phyloP scores from a whole-genome alignment of 768 basidiomycete genomes.

The Podaxis sp. region DNA sequence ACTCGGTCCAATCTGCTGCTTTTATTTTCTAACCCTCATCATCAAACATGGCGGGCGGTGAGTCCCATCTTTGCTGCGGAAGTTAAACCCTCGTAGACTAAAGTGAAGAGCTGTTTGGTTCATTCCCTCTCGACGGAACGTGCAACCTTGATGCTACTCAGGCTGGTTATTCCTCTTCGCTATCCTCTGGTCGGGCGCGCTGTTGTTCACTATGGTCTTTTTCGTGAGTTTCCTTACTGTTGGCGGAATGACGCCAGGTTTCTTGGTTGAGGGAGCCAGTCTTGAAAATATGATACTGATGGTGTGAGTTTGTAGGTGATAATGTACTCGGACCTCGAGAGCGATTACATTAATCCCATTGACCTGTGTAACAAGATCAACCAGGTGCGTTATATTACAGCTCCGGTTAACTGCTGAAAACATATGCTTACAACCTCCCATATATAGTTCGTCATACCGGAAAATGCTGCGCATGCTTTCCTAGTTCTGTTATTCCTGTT shows the following conservation, averaged over 20 bases:
- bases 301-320: conserved; percentile 68
- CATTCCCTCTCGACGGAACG: neutral
- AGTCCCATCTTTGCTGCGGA: neutral
- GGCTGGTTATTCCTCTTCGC: conserved; percentile 97
- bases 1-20: neutral
- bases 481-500: conserved; percentile 85
- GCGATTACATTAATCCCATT: conserved; percentile 99
- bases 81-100: neutral
- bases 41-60: conserved; percentile 12
- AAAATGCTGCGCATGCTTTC: conserved; percentile 93
- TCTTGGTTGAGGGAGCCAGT: neutral
- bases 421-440: conserved; percentile 1
- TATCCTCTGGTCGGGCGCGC: conserved; percentile 88
- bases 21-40: neutral
- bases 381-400: conserved; percentile 54
- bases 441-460: conserved; percentile 90
- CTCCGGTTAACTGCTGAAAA: neutral
- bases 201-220: conserved; percentile 98
- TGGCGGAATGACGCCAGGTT: neutral
- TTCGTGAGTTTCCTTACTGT: conserved; percentile 64
- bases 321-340: conserved; percentile 99
- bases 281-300: neutral
- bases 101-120: neutral
- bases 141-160: conserved; percentile 26
- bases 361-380: conserved; percentile 99